phyloP scores from a whole-genome alignment of 352 stramenopile species.

The Phytopythium montanum region DNA sequence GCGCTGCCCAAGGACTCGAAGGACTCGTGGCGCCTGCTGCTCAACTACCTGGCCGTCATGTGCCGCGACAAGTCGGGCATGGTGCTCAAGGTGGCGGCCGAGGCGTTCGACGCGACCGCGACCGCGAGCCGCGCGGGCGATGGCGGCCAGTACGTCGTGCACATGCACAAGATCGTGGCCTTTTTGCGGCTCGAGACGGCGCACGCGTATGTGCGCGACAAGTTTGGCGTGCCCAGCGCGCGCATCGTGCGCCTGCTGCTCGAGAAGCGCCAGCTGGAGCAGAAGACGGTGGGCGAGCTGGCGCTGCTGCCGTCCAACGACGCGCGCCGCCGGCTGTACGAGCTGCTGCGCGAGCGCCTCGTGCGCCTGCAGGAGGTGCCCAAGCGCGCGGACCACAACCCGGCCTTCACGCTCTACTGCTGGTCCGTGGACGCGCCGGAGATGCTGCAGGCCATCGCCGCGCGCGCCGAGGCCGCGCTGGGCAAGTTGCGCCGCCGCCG shows the following conservation, averaged over 20 bases:
- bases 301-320: slow-evolving; percentile 82
- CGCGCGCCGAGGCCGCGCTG: slow-evolving; percentile 70
- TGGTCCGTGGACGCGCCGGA: slow-evolving; percentile 77
- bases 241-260: slow-evolving; percentile 84
- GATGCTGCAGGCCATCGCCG: slow-evolving; percentile 57
- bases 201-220: slow-evolving; percentile 79
- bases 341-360: slow-evolving; percentile 71
- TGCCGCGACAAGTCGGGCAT: slow-evolving; percentile 87
- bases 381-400: slow-evolving; percentile 86
- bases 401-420: slow-evolving; percentile 85
- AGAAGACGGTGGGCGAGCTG: slow-evolving; percentile 83
- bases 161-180: slow-evolving; percentile 87
- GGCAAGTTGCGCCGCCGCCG: slow-evolving; percentile 63
- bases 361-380: slow-evolving; percentile 85
- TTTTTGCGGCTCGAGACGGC: slow-evolving; percentile 76
- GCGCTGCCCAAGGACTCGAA: slow-evolving; percentile 71
- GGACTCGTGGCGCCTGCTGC: slow-evolving; percentile 77
- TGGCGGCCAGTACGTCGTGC: slow-evolving; percentile 85
- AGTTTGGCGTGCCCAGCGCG: slow-evolving; percentile 74
- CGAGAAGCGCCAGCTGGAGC: slow-evolving; percentile 84
- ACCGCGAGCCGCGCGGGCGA: slow-evolving; percentile 54
- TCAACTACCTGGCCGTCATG: slow-evolving; percentile 90
- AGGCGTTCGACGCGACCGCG: slow-evolving; percentile 59
- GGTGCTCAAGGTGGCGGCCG: slow-evolving; percentile 76
- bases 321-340: slow-evolving; percentile 74